Base-by-base conservation (phyloP, 306 rosid genomes). In the Carpinus fangiana region DNA sequence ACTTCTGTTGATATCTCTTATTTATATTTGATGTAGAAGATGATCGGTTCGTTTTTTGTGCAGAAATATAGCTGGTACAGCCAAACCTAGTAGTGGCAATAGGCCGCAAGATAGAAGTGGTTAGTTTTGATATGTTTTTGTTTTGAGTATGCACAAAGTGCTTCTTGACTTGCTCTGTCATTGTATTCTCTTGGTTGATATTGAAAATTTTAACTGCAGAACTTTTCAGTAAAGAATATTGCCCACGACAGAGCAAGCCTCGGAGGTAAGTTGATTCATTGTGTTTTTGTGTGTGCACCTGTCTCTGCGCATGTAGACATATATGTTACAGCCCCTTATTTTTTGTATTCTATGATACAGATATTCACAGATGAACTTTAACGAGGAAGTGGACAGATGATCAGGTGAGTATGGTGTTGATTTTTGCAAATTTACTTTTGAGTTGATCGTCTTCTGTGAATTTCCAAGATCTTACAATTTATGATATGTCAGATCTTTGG, bases 221-320 rank as follows among this genome's bases (percentile, higher is more conserved):
- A 50, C 62, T 14, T 68, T 13, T 52, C 28, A 61, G 59, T 23
- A 23, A 65, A 73, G 71, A 72, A 46, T 48, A 38, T 51, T 12
- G 53, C 28, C 45, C 55, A 64, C 50, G 47, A 56, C 11, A 18
- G 70, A 16, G 74, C 66, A 57, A 75, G 45, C 73, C 70, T 69
- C 73, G 8, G 26, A 14, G 79, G 79, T 51, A 77, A 73, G 74
- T 34, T 76, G 62, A 76, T 61, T 54, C 47, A 71, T n/a, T 77
- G 62, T 65, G 67, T 36, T 31, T 62, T 23, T 20, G n/a, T 28
- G 10, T 46, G 41, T 70, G 59, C 50, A 20, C n/a, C 21, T 73
- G 57, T 54, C 23, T 72, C 31, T 60, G 36, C 23, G 38, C 13
- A 60, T 3, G 66, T 31, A 23, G 38, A 60, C 38, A 26, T 21